Conservation (phyloP, 2,329 filamentous ascomycete genomes). For the Ampelomyces quisqualis region DNA sequence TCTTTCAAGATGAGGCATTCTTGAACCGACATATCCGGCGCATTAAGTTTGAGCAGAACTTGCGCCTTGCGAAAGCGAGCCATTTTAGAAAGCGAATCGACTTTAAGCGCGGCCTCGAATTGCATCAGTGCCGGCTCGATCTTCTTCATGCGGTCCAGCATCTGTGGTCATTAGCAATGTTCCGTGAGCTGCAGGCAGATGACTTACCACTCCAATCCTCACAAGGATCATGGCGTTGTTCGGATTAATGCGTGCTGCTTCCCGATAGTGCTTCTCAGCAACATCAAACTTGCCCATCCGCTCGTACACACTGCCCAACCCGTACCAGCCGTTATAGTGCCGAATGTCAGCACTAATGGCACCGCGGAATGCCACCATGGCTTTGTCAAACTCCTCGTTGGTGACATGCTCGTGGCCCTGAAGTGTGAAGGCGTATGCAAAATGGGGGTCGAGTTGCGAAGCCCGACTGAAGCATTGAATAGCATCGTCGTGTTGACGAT, state of each 20-base stretch:
- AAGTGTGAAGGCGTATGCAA: constrained; percentile 93
- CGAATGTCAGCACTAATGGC: constrained; percentile 83
- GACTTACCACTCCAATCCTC: constrained; percentile 77
- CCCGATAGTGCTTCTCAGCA: constrained; percentile 86
- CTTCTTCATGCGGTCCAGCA: constrained; percentile 83
- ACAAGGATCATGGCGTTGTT: constrained; percentile 91
- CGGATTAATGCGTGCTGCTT: constrained; percentile 85
- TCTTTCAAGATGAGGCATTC: constrained; percentile 90
- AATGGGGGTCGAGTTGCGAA: constrained; percentile 83
- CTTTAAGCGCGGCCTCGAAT: constrained; percentile 77
- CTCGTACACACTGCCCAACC: constrained; percentile 77
- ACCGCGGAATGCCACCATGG: constrained; percentile 79
- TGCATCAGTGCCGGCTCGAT: constrained; percentile 74
- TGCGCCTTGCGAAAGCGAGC: constrained; percentile 92
- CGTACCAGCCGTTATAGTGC: constrained; percentile 99
- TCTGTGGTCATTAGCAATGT: constrained; percentile 23
- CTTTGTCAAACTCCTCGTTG: constrained; percentile 97
- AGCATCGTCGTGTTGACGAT: constrained; percentile 91
- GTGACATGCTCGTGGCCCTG: constrained; percentile 94
- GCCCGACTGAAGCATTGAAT: constrained; percentile 92
- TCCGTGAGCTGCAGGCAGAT: neutral
- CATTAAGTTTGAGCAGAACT: constrained; percentile 73
- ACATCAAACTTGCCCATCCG: constrained; percentile 89
- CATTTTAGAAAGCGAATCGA: constrained; percentile 78
- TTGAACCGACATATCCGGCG: constrained; percentile 68